phyloP scores from a whole-genome alignment of 139 green algal species.

The Chlorella sp. region DNA sequence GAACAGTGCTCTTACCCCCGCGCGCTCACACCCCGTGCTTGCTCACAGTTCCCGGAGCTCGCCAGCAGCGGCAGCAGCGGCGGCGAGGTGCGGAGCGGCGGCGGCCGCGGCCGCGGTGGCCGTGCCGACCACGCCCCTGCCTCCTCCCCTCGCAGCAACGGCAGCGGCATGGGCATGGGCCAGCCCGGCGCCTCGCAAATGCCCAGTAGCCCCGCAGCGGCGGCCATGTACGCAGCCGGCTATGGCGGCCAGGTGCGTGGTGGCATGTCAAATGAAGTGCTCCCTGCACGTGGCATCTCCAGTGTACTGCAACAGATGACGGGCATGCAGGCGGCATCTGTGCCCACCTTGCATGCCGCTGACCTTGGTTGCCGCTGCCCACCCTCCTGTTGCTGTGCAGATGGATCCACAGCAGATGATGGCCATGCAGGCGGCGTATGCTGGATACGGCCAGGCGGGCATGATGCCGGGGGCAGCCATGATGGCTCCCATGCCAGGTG shows the following conservation, averaged over 20 bases:
- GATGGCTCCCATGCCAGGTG: constrained; percentile 28
- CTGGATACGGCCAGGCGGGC: constrained; percentile 9
- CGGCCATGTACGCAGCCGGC: constrained; percentile 9
- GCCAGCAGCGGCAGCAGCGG: constrained; percentile 18
- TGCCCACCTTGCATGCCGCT: no score
- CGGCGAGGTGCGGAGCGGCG: background rate
- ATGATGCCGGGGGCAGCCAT: constrained; percentile 14
- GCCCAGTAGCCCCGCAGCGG: constrained; percentile 12
- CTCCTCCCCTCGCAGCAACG: constrained; percentile 23
- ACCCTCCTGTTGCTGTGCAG: background rate
- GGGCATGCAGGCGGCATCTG: no score
- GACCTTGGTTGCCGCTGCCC: no score
- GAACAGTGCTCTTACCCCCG: no score
- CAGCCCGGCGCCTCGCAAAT: background rate
- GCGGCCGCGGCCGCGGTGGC: background rate
- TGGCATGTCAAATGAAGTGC: no score
- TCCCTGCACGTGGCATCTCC: no score
- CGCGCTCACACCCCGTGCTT: no score
- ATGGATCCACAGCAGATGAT: constrained; percentile 31
- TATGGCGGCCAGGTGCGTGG: constrained; percentile 9
- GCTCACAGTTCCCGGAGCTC: constrained; percentile 53
- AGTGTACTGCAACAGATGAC: no score
- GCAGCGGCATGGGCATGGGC: constrained; percentile 12
- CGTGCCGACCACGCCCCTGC: background rate
- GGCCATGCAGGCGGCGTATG: background rate